phyloP scores from a whole-genome alignment of 768 basidiomycete species.

The Sistotremastrum suecicum region DNA sequence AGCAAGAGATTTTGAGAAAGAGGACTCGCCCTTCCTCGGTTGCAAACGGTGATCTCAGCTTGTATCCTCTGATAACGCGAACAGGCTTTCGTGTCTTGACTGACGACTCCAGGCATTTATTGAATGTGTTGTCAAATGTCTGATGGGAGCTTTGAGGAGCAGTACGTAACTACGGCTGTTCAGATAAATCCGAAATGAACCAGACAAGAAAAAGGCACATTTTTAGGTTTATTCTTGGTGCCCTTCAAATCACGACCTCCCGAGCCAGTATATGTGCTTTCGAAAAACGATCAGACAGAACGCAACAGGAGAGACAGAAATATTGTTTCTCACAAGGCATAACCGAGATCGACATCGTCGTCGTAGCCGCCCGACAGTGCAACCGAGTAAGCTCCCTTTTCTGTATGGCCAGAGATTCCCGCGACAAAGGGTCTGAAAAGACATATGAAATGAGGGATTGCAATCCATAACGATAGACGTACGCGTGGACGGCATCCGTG shows the following conservation, averaged over 20 bases:
- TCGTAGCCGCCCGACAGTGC: constrained; percentile 84
- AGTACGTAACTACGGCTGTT: constrained; percentile 55
- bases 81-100: constrained; percentile 72
- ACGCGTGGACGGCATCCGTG: constrained; percentile 75
- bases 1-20: not conserved
- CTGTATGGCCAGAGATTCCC: constrained; percentile 53
- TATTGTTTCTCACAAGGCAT: constrained; percentile 52
- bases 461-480: constrained; percentile 16
- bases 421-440: constrained; percentile 59
- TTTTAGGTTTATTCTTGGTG: constrained; percentile 70
- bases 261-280: constrained; percentile 69
- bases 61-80: constrained; percentile 79
- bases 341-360: constrained; percentile 71
- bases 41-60: constrained; percentile 56
- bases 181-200: not conserved
- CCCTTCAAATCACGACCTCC: constrained; percentile 82
- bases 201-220: constrained; percentile 31
- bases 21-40: constrained; percentile 56
- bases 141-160: constrained; percentile 81
- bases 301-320: not conserved
- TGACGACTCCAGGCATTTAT: constrained; percentile 47
- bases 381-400: constrained; percentile 66
- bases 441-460: constrained; percentile 2
- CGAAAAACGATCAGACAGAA: not conserved
- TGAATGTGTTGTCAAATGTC: constrained; percentile 58